A percentile compares a stretch with the other conserved stretches of the same genome.
Conservation (phyloP, 129 eudicot species). For the Rutidosis leptorrhynchoides region DNA sequence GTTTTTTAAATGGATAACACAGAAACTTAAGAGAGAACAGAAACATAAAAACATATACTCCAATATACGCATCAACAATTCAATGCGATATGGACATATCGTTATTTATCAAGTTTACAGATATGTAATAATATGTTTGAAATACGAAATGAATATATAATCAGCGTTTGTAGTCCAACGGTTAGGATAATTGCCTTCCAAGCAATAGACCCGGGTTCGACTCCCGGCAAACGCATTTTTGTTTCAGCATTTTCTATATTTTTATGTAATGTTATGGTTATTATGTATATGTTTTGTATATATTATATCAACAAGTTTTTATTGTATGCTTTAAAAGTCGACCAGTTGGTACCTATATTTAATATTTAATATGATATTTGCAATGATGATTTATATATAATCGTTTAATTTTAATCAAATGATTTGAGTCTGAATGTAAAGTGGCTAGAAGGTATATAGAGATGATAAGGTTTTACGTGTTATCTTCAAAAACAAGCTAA, state of each 20-base stretch:
- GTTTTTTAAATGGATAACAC: too few relatives aligned
- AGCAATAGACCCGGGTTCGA: conserved; percentile 99
- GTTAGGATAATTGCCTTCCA: conserved; percentile 99
- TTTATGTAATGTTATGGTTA: not conserved
- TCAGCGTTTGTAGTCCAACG: conserved; percentile 98
- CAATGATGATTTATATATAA: too few relatives aligned
- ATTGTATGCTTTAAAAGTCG: too few relatives aligned
- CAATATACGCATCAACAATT: too few relatives aligned
- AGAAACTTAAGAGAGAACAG: too few relatives aligned
- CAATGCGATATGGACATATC: too few relatives aligned
- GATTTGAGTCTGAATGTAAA: not conserved
- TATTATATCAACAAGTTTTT: too few relatives aligned
- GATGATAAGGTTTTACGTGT: not conserved
- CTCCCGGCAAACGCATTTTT: conserved; percentile 17
- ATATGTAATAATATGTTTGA: too few relatives aligned
- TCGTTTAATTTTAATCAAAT: not conserved
- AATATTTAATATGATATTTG: not conserved
- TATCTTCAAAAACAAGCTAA: not conserved
- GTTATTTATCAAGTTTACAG: too few relatives aligned
- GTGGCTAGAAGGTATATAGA: not conserved
- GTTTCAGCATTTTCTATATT: not conserved
- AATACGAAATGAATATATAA: too few relatives aligned
- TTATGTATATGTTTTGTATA: not conserved
- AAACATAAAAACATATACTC: too few relatives aligned
- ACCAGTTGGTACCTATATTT: too few relatives aligned